These are phyloP conservation scores for Teunomyces cretensis DNA, from an alignment of 805 yeast species.

Conservation along the genomic window DNA sequence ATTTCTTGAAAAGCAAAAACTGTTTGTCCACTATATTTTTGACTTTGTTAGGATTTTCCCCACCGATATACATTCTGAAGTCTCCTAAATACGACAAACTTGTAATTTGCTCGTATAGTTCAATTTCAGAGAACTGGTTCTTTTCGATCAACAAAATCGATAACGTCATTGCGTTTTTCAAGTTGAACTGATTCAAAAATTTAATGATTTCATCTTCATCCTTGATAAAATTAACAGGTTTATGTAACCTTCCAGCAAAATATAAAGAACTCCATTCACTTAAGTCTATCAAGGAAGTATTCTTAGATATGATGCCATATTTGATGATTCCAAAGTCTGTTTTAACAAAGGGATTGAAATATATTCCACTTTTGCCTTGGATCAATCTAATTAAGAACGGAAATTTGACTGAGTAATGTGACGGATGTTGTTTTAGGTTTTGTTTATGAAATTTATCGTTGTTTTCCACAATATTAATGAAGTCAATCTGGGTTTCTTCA, in stretches of 20 bases:
- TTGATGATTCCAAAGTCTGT: slow-evolving; percentile 58
- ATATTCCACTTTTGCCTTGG: slow-evolving; percentile 73
- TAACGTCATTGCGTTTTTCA: slow-evolving; percentile 73
- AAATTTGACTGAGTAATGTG: slow-evolving; percentile 67
- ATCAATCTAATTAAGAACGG: slow-evolving; percentile 34
- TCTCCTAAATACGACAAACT: slow-evolving; percentile 87
- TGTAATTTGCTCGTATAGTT: slow-evolving; percentile 75
- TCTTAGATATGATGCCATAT: slow-evolving; percentile 79
- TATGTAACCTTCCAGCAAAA: slow-evolving; percentile 89
- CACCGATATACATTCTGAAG: slow-evolving; percentile 78
- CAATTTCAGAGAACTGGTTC: slow-evolving; percentile 51
- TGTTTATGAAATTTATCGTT: slow-evolving; percentile 74
- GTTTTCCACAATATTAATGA: slow-evolving; percentile 78
- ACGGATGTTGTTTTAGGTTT: slow-evolving; percentile 64
- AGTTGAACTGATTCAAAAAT: slow-evolving; percentile 71
- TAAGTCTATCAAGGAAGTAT: slow-evolving; percentile 63
- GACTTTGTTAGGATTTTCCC: slow-evolving; percentile 90
- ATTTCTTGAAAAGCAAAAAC: slow-evolving; percentile 59
- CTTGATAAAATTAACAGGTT: slow-evolving; percentile 78
- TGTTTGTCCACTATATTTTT: slow-evolving; percentile 82
- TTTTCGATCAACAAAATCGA: slow-evolving; percentile 51
- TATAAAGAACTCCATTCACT: slow-evolving; percentile 85
- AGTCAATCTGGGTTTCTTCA: slow-evolving; percentile 70
- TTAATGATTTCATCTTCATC: slow-evolving; percentile 58
- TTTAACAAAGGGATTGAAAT: slow-evolving; percentile 86